phyloP scores from a whole-genome alignment of 495 filamentous ascomycete genomes.

The Aspergillus cristatus region DNA sequence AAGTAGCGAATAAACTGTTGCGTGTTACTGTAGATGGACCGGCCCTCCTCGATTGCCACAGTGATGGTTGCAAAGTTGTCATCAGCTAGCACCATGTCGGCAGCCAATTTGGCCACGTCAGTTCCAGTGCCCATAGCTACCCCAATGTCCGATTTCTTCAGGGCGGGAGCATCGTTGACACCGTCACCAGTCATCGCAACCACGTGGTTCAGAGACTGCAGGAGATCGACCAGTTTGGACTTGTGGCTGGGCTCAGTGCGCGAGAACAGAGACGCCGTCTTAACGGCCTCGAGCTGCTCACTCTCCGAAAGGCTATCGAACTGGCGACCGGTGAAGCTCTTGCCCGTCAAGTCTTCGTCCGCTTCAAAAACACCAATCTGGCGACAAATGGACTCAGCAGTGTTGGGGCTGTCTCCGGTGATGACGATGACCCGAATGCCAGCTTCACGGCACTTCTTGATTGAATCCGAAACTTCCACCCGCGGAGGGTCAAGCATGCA shows the following conservation, averaged over 20 bases:
- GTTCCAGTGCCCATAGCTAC: constrained; percentile 99
- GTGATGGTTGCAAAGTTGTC: constrained; percentile 99
- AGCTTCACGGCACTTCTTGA: constrained; percentile 79
- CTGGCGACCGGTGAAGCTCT: constrained; percentile 91
- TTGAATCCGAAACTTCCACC: constrained; percentile 80
- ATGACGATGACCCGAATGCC: constrained; percentile 97
- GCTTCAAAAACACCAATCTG: constrained; percentile 89
- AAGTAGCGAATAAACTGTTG: constrained; percentile 99
- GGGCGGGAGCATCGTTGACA: constrained; percentile 95
- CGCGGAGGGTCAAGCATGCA: constrained; percentile 97
- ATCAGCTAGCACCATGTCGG: constrained; percentile 98
- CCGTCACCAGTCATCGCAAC: constrained; percentile 99
- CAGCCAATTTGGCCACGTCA: constrained; percentile 91
- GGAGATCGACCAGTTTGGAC: constrained; percentile 88
- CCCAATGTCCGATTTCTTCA: constrained; percentile 98
- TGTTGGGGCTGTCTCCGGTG: constrained; percentile 96
- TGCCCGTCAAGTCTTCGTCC: constrained; percentile 74
- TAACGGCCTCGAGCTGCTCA: constrained; percentile 75
- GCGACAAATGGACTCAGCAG: constrained; percentile 93
- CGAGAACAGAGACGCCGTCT: constrained; percentile 87
- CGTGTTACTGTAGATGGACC: constrained; percentile 99
- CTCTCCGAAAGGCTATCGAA: constrained; percentile 76
- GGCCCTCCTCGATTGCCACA: constrained; percentile 90
- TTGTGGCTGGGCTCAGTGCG: constrained; percentile 94
- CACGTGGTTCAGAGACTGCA: constrained; percentile 87